Evolutionary conservation across 169 alveolate genomes (phyloP).

Genomic region (Neospora caninum): DNA sequence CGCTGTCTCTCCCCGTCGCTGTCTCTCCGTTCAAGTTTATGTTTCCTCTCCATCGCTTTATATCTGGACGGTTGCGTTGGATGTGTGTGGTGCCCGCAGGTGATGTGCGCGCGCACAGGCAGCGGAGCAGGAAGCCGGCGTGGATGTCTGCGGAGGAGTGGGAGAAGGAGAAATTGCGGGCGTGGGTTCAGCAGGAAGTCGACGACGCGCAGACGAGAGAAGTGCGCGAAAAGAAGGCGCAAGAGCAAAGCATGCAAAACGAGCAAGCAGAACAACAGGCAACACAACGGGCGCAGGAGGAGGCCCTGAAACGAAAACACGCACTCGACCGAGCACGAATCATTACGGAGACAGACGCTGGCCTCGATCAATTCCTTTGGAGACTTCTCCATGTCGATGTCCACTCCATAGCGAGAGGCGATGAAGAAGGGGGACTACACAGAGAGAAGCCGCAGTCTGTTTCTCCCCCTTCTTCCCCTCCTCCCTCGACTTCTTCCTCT

Average conservation of each 20-base stretch:
- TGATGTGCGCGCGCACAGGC: too few species aligned
- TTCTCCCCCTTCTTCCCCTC: too few species aligned
- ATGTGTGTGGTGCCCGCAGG: too few species aligned
- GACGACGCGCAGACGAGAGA: background rate
- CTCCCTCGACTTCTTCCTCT: too few species aligned
- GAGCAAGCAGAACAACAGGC: background rate
- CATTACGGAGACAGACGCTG: background rate
- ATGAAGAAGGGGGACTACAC: background rate
- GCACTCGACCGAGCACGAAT: conserved; percentile 4
- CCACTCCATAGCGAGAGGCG: conserved; percentile 2
- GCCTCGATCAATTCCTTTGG: conserved; percentile 9
- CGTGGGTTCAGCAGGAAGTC: background rate
- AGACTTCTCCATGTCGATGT: conserved; percentile 18
- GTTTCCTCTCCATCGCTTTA: too few species aligned
- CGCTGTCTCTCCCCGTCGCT: too few species aligned
- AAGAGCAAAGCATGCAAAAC: background rate
- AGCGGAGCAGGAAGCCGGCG: background rate
- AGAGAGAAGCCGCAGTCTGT: background rate
- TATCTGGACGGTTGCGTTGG: too few species aligned
- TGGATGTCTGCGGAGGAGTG: background rate
- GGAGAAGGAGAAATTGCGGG: background rate
- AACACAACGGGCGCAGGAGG: background rate
- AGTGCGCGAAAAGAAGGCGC: background rate
- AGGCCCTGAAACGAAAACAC: background rate
- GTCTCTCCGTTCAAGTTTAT: too few species aligned